Evolutionary conservation across 257 asterid genomes (phyloP), one percentile per base, ranked within the genome.

Genomic region (Primulina eburnea): DNA sequence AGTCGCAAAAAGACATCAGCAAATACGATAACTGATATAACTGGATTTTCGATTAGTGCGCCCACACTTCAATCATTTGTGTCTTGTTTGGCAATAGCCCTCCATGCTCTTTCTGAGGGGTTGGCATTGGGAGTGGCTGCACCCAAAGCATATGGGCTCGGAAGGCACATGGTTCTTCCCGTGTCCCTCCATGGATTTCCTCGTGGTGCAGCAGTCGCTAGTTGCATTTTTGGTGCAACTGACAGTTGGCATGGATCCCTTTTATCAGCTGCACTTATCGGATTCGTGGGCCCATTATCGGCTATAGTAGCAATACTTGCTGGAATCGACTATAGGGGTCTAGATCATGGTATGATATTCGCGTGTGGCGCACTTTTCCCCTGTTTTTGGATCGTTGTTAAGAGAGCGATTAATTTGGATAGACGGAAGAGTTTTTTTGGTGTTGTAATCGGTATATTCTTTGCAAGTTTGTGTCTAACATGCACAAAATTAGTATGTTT

Each of bases 101-200:
- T 94, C 73, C 99, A 94, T 28, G 96, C 97, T 28, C 80, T 94
- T 0, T 80, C 97, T 0, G 99, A 94, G 85, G 99, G 99, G 60
- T 95, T 94, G 11, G 99, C 97, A 0, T 69, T 94, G 56, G 99
- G 99, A 28, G 99, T 94, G 11, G 99, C 97, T 20, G 99, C 97
- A 68, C 99, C 99, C 28, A 91, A 91, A 77, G 99, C 99, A 0
- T 91, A 91, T 9, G 99, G 97, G 16, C 90, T 91, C 1, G 99
- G 99, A 38, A 80, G 88, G 75, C 94, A 93, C 85, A 93, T 93
- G 95, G 95, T 93, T 72, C 94, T 93, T 18, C 99, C 99, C 0
- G 99, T 89, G 47, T 89, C 97, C 56, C 87, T 90, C 66, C 99
- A 93, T 8, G 99, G 99, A 14, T 84, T 93, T 67, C 97, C 97